Conservation (phyloP, 352 stramenopile species). For the Phytophthora quininea region DNA sequence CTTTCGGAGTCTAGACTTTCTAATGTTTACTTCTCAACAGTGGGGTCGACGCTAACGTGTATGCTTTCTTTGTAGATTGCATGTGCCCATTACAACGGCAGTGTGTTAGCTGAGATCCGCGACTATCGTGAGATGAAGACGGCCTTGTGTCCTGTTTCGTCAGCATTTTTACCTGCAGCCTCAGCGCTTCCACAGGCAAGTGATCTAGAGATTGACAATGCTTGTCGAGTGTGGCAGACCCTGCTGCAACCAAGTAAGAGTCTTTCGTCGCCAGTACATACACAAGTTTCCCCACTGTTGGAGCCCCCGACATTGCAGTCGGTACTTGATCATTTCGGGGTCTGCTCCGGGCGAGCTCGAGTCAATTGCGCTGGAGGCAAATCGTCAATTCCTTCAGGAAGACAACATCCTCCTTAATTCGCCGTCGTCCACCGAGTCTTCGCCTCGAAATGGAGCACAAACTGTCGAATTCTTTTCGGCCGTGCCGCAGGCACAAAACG, state of each 20-base stretch:
- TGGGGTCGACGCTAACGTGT: constrained; percentile 4
- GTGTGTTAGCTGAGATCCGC: constrained; percentile 41
- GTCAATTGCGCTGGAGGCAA: constrained; percentile 39
- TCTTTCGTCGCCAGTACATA: constrained; percentile 2
- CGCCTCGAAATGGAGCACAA: constrained; percentile 10
- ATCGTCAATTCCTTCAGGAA: constrained; percentile 39
- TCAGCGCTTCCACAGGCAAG: constrained; percentile 12
- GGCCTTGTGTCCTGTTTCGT: constrained; percentile 43
- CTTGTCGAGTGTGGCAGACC: constrained; percentile 25
- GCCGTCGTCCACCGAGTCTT: constrained; percentile 34
- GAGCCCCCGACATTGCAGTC: constrained; percentile 26
- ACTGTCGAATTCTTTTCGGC: constrained; percentile 5
- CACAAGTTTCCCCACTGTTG: constrained; percentile 12
- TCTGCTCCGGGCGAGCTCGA: constrained; percentile 38
- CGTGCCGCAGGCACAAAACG: constrained; percentile 1
- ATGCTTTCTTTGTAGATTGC: constrained; percentile 31
- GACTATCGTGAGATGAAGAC: constrained; percentile 38
- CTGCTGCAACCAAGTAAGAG: constrained; percentile 25
- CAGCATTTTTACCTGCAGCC: constrained; percentile 29
- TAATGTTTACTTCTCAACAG: too few species aligned
- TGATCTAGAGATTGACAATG: constrained; percentile 3
- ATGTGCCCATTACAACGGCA: constrained; percentile 23
- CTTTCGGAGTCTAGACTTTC: not conserved
- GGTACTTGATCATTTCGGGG: constrained; percentile 40
- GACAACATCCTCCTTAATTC: constrained; percentile 28